Evolutionary conservation across 2,329 filamentous ascomycete species (phyloP).

Genomic region (Cordyceps cicadae): DNA sequence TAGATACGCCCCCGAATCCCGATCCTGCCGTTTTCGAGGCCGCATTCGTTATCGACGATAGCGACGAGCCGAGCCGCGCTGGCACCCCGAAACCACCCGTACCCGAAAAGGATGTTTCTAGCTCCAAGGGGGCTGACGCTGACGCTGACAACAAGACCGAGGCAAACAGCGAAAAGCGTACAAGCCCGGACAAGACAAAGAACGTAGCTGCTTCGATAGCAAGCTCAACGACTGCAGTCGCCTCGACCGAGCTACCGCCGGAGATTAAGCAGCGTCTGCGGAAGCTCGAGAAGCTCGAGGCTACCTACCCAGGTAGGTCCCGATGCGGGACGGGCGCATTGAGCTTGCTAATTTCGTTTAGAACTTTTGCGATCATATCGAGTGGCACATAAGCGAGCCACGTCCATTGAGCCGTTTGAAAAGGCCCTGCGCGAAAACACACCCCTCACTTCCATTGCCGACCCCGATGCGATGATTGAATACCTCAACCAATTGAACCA

Average conservation of each 20-base stretch:
- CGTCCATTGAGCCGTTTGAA: slow-evolving; percentile 89
- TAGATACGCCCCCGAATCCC: slow-evolving; percentile 44
- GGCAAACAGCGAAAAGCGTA: slow-evolving; percentile 12
- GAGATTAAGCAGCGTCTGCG: slow-evolving; percentile 69
- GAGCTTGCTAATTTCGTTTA: slow-evolving; percentile 24
- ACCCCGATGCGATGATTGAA: slow-evolving; percentile 76
- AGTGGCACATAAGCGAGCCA: slow-evolving; percentile 77
- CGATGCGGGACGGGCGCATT: neutral
- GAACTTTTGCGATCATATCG: slow-evolving; percentile 88
- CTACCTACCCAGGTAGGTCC: slow-evolving; percentile 68
- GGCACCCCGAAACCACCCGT: slow-evolving; percentile 46
- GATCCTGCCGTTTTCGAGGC: slow-evolving; percentile 84
- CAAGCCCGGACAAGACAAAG: slow-evolving; percentile 1
- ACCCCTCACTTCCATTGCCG: slow-evolving; percentile 77
- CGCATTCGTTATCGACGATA: slow-evolving; percentile 79
- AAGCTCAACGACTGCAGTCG: slow-evolving; percentile 12
- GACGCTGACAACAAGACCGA: slow-evolving; percentile 15
- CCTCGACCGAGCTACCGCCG: slow-evolving; percentile 52
- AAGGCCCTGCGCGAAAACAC: slow-evolving; percentile 85
- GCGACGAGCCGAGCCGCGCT: slow-evolving; percentile 57
- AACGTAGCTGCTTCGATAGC: slow-evolving; percentile 14
- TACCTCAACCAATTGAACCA: slow-evolving; percentile 81
- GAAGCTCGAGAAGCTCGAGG: slow-evolving; percentile 83
- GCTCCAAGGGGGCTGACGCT: slow-evolving; percentile 13
- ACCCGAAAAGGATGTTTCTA: slow-evolving; percentile 25